A percentile compares a stretch with the other conserved stretches of the same genome.
These are phyloP conservation scores for Leccinum broughii DNA, from an alignment of 768 basidiomycete genomes.

Conservation along the genomic window DNA sequence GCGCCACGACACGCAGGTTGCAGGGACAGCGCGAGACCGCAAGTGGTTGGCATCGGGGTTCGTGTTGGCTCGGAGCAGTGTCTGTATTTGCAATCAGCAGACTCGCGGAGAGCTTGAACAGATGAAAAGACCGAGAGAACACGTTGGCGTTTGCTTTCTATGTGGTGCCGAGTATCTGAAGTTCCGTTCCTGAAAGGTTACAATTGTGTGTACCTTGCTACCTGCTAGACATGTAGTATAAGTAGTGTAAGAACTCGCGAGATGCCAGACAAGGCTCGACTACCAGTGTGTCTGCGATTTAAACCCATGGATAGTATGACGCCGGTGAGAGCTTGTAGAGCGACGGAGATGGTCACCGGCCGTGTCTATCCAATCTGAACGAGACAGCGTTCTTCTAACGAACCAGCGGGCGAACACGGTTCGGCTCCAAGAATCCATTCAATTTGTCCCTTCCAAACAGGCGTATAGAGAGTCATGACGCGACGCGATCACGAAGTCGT, in stretches of 20 bases:
- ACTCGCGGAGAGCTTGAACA: neutral
- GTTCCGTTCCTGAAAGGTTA: too few species aligned
- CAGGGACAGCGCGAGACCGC: neutral
- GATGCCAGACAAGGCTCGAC: conserved; percentile 48
- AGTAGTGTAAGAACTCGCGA: too few species aligned
- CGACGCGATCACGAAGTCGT: too few species aligned
- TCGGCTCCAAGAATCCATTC: conserved; percentile 77
- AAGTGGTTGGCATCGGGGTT: conserved; percentile 24
- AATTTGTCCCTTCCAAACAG: conserved; percentile 44
- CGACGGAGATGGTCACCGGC: conserved; percentile 78
- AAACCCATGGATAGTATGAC: conserved; percentile 82
- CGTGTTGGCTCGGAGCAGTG: conserved; percentile 15
- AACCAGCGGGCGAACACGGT: conserved; percentile 48
- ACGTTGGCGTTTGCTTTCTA: too few species aligned
- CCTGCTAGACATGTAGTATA: too few species aligned
- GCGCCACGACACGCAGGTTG: neutral
- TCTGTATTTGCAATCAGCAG: neutral
- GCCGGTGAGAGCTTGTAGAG: conserved; percentile 78
- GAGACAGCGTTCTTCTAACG: conserved; percentile 51
- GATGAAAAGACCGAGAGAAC: neutral
- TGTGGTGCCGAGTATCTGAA: too few species aligned
- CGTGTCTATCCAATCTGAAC: conserved; percentile 86
- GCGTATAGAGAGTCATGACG: too few species aligned
- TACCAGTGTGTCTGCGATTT: conserved; percentile 67
- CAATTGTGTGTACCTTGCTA: too few species aligned